phyloP scores from a whole-genome alignment of 495 filamentous ascomycete species.

The Barbatosphaeria neglecta region DNA sequence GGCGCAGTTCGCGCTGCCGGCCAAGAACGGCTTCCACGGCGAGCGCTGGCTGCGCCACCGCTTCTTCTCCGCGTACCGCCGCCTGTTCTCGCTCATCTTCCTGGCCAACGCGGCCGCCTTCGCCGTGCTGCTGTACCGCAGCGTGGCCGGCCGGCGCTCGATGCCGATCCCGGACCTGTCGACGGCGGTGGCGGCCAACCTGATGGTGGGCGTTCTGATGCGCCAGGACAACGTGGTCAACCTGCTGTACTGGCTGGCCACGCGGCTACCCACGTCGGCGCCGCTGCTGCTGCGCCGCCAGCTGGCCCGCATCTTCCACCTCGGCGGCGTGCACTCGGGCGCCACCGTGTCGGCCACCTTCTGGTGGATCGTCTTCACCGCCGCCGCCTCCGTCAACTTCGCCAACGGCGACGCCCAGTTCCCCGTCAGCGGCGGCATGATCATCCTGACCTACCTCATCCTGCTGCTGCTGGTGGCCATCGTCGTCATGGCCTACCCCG shows the following conservation, averaged over 20 bases:
- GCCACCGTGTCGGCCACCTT: constrained; percentile 45
- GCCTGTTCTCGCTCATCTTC: constrained; percentile 39
- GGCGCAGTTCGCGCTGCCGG: constrained; percentile 5
- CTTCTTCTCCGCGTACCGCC: constrained; percentile 6
- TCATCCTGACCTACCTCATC: constrained; percentile 17
- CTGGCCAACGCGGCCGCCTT: constrained; percentile 41
- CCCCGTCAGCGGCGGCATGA: constrained; percentile 6
- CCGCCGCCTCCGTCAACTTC: constrained; percentile 34
- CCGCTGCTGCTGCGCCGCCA: constrained; percentile 47
- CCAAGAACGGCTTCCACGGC: constrained; percentile 12
- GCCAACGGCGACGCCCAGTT: constrained; percentile 17
- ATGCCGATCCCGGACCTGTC: constrained; percentile 18
- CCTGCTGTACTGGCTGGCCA: constrained; percentile 39
- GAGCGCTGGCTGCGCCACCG: constrained; percentile 8
- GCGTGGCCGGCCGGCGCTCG: constrained; percentile 6
- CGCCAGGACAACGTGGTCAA: constrained; percentile 60
- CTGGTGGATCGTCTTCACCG: constrained; percentile 52
- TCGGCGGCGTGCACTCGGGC: constrained; percentile 56
- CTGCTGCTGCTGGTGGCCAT: constrained; percentile 16
- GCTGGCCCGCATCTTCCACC: constrained; percentile 51
- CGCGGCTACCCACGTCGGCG: constrained; percentile 40
- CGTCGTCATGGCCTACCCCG: constrained; percentile 25
- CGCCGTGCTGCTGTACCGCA: constrained; percentile 25
- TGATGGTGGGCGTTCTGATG: constrained; percentile 29
- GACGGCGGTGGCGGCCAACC: constrained; percentile 30